A percentile compares a stretch with the other conserved stretches of the same genome.
phyloP scores from a whole-genome alignment of 2,329 filamentous ascomycete species.

The Ophiostoma australiae region DNA sequence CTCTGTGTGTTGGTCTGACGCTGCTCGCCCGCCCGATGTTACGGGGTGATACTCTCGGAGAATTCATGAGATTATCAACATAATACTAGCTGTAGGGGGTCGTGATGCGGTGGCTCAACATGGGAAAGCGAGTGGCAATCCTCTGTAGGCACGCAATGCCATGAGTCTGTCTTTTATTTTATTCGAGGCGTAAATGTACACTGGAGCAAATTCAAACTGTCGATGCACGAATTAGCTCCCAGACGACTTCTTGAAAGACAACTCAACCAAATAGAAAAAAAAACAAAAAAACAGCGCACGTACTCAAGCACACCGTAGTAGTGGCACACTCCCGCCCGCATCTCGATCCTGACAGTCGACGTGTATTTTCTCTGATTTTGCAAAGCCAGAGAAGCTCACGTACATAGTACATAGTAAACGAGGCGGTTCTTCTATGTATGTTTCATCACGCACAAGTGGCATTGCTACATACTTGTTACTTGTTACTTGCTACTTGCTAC shows the following conservation, averaged over 20 bases:
- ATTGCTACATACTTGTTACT: background rate
- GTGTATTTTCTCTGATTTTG: background rate
- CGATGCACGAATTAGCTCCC: too few species aligned
- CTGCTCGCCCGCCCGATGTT: background rate
- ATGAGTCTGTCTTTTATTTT: background rate
- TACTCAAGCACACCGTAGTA: background rate
- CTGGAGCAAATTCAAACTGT: too few species aligned
- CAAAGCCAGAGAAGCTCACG: background rate
- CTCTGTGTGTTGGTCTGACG: slow-evolving; percentile 1
- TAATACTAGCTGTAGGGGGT: background rate
- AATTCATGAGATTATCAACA: slow-evolving; percentile 2
- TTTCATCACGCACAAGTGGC: background rate
- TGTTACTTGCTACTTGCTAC: background rate
- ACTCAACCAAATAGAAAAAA: slow-evolving; percentile 2
- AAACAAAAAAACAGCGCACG: slow-evolving; percentile 1
- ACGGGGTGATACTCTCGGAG: slow-evolving; percentile 10
- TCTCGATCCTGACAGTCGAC: slow-evolving; percentile 15
- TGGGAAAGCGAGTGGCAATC: slow-evolving; percentile 7
- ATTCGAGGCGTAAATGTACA: background rate
- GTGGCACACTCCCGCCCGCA: background rate
- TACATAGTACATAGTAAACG: background rate
- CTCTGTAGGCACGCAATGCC: background rate
- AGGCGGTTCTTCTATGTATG: background rate
- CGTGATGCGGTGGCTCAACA: background rate
- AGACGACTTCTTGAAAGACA: background rate